Conservation (phyloP, 2,329 filamentous ascomycete genomes). For the Emericellopsis atlantica region DNA sequence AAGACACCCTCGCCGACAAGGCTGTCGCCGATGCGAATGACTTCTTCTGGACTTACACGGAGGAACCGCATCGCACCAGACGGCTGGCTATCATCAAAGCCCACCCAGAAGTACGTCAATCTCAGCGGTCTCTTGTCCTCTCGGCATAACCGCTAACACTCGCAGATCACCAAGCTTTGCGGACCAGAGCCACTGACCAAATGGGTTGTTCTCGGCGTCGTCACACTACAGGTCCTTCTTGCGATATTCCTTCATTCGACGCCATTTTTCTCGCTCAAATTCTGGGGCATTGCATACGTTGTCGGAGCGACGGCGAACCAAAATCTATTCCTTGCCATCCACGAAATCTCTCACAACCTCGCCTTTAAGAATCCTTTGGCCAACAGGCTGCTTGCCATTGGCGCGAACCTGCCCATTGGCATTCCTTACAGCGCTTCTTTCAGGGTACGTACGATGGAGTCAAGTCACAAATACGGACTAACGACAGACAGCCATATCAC, state of each 20-base stretch:
- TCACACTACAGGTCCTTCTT: constrained; percentile 65
- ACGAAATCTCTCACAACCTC: constrained; percentile 97
- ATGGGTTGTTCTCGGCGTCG: constrained; percentile 76
- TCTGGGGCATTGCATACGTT: constrained; percentile 79
- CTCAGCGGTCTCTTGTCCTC: background rate
- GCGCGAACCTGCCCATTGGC: constrained; percentile 92
- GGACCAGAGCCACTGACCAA: constrained; percentile 93
- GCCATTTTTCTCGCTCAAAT: constrained; percentile 69
- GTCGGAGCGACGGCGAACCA: constrained; percentile 94
- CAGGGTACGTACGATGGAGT: constrained; percentile 42
- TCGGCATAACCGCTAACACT: background rate
- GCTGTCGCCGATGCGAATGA: constrained; percentile 17
- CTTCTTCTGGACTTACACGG: constrained; percentile 99
- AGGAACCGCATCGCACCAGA: constrained; percentile 88
- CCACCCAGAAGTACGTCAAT: constrained; percentile 66
- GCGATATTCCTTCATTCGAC: constrained; percentile 68
- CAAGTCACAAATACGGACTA: background rate
- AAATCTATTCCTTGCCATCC: constrained; percentile 95
- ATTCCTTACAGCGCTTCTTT: constrained; percentile 95
- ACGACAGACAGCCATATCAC: constrained; percentile 63
- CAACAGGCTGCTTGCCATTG: constrained; percentile 79
- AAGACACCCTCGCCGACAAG: background rate
- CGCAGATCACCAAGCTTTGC: constrained; percentile 87
- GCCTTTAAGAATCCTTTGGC: constrained; percentile 71
- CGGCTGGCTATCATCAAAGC: constrained; percentile 94